Base-by-base conservation (phyloP, 768 basidiomycete species). In the Russula emetica region DNA sequence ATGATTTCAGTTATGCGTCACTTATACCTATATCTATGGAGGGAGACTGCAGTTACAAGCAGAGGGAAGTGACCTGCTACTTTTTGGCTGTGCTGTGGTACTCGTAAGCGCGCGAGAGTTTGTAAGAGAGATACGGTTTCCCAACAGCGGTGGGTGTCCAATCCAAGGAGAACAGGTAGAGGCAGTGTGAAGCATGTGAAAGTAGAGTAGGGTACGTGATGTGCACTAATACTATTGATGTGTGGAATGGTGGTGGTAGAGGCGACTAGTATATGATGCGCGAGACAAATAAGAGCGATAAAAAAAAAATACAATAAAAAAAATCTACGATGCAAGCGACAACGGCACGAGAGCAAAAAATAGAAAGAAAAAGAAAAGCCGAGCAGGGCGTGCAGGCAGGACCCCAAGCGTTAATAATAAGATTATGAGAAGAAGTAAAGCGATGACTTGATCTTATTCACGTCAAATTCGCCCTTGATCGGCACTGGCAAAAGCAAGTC, bases 371-470 rank as follows among this genome's bases (percentile, higher is more conserved):
- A 30, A 4, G 7, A 8, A 30, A 30, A 5, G 30, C 30, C 28
- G 18, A 42, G 20, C n/a, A n/a, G n/a, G n/a, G n/a, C n/a, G n/a
- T n/a, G n/a, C 24, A 32, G 38, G 16, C 44, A 61, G 5, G 36
- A 40, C 14, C 51, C 55, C 54, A 10, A 14, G 32, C 11, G 14
- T 42, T 28, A 49, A 22, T n/a, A 24, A 54, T 34, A 50, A 34
- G 47, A 68, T 76, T 83, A 97, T 49, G 94, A 95, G 82, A 98
- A 98, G 83, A 98, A 98, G 76, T 98, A 98, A 42, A 81, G 79
- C 49, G 89, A 92, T 62, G 84, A 75, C 73, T 88, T 88, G 76
- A 98, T 94, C 64, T 79, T 79, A 70, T 83, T 79, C 66, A 98
- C 92, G 67, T 91, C 83, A 73, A 98, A 97, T 61, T 79, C 78